These are phyloP conservation scores for Aspergillus puulaauensis DNA, from an alignment of 2,329 filamentous ascomycete species.

Conservation along the genomic window DNA sequence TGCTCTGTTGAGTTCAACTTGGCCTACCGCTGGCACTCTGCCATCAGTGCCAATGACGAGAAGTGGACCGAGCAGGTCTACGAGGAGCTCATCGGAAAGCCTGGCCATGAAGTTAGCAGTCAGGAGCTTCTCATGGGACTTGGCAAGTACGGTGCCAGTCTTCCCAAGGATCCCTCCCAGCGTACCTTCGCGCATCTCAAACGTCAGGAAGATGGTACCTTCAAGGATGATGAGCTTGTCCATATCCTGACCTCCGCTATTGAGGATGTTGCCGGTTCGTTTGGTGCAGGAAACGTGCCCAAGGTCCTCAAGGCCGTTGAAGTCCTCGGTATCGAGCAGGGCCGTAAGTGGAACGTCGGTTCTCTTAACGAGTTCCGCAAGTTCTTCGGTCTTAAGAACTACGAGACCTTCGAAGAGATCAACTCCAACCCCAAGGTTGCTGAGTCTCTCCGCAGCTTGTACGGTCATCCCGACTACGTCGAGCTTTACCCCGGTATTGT, in stretches of 20 bases:
- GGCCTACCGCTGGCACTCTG: slow-evolving; percentile 84
- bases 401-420: slow-evolving; percentile 79
- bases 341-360: slow-evolving; percentile 73
- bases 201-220: slow-evolving; percentile 65
- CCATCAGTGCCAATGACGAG: slow-evolving; percentile 73
- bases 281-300: slow-evolving; percentile 73
- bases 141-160: slow-evolving; percentile 59
- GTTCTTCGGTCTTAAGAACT: slow-evolving; percentile 74
- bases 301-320: slow-evolving; percentile 72
- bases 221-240: slow-evolving; percentile 74
- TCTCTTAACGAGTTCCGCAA: slow-evolving; percentile 83
- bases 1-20: slow-evolving; percentile 89
- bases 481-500: slow-evolving; percentile 80
- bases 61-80: slow-evolving; percentile 76
- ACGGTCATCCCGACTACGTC: slow-evolving; percentile 73
- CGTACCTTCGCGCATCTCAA: slow-evolving; percentile 67
- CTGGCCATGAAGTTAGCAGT: slow-evolving; percentile 56
- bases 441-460: slow-evolving; percentile 62
- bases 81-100: slow-evolving; percentile 60
- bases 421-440: slow-evolving; percentile 73
- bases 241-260: slow-evolving; percentile 67
- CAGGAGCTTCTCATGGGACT: slow-evolving; percentile 64
- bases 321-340: slow-evolving; percentile 76
- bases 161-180: slow-evolving; percentile 66
- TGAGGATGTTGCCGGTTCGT: slow-evolving; percentile 67